phyloP scores from a whole-genome alignment of 495 filamentous ascomycete genomes.

The Arthonia radiata region DNA sequence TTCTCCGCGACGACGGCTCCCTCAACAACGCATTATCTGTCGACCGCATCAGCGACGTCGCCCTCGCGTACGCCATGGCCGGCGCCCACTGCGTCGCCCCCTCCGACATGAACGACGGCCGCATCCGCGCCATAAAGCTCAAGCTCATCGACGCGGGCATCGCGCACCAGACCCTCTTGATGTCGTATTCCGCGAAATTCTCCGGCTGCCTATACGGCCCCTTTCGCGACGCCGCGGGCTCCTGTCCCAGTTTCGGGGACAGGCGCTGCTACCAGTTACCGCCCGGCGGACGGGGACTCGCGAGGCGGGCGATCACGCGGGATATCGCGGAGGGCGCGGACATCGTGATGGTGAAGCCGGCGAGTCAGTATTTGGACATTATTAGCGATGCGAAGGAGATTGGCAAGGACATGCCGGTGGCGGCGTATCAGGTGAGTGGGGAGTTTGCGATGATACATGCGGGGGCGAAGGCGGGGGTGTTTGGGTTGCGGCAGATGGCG shows the following conservation, averaged over 20 bases:
- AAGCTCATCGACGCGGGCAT: conserved; percentile 83
- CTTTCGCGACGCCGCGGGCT: conserved; percentile 89
- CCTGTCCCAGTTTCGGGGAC: conserved; percentile 78
- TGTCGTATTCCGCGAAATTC: conserved; percentile 97
- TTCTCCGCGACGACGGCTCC: conserved; percentile 70
- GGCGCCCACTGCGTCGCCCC: conserved; percentile 93
- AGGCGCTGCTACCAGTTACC: conserved; percentile 91
- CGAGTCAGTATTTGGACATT: conserved; percentile 81
- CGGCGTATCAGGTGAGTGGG: conserved; percentile 89
- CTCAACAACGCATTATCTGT: conserved; percentile 83
- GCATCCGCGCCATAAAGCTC: conserved; percentile 85
- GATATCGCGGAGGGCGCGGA: conserved; percentile 88
- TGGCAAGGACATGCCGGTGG: conserved; percentile 68
- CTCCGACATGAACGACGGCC: conserved; percentile 96
- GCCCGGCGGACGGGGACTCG: conserved; percentile 75
- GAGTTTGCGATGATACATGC: conserved; percentile 98
- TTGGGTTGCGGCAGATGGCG: conserved; percentile 85
- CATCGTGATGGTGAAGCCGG: conserved; percentile 98
- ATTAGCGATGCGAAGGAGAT: conserved; percentile 90
- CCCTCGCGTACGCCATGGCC: conserved; percentile 73
- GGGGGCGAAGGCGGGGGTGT: conserved; percentile 87
- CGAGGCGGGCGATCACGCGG: conserved; percentile 67
- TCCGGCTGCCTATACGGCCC: conserved; percentile 89
- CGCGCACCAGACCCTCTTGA: conserved; percentile 67
- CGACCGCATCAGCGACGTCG: conserved; percentile 79